phyloP scores from a whole-genome alignment of 441 rosid species.

The Omphalea diandra region DNA sequence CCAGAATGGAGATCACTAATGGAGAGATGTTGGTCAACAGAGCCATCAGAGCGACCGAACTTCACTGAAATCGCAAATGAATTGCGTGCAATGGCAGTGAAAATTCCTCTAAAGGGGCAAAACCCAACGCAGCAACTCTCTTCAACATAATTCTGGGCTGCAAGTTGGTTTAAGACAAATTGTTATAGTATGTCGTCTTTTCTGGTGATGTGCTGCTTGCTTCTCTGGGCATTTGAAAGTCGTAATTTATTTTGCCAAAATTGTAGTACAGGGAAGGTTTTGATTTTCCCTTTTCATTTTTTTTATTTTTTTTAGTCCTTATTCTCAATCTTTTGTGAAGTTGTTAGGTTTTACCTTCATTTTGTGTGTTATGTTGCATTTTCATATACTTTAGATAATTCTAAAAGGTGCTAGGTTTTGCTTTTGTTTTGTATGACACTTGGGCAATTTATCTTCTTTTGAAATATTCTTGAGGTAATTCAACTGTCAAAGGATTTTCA shows the following conservation, averaged over 20 bases:
- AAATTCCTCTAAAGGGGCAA: constrained; percentile 42
- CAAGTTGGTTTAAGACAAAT: constrained; percentile 18
- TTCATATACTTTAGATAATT: no score
- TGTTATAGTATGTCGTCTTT: not conserved
- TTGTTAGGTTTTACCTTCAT: no score
- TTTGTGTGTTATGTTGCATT: no score
- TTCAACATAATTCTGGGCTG: constrained; percentile 17
- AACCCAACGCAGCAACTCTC: constrained; percentile 22
- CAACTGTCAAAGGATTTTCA: no score
- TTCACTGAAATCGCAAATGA: constrained; percentile 51
- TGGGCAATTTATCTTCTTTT: no score
- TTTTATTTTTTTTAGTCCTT: not conserved
- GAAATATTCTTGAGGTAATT: no score
- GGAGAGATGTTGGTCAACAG: constrained; percentile 74
- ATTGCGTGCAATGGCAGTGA: constrained; percentile 47
- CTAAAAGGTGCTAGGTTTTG: no score
- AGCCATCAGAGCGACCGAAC: constrained; percentile 54
- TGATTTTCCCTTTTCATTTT: not conserved
- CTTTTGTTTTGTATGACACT: not conserved
- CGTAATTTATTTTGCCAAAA: constrained; percentile 12
- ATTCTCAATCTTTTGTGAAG: not conserved
- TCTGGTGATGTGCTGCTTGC: not conserved
- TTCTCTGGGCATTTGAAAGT: not conserved
- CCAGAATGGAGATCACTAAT: constrained; percentile 59
- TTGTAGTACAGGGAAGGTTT: constrained; percentile 5